Evolutionary conservation across 345 rosid genomes (phyloP).

Genomic region (Angophora floribunda): DNA sequence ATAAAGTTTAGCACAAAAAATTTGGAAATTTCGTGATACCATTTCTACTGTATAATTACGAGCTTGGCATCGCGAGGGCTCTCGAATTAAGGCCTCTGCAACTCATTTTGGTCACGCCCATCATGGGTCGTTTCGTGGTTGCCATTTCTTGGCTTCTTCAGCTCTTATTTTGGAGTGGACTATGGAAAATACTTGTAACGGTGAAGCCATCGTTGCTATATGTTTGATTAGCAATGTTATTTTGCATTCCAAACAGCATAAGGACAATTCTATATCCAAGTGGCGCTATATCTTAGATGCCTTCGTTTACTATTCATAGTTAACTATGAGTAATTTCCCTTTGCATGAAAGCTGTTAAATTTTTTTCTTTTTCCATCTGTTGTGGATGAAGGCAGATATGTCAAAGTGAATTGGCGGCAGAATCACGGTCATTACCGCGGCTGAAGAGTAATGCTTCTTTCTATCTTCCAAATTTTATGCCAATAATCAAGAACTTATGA

Average conservation of each 20-base stretch:
- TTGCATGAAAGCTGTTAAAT: slow-evolving; percentile 5
- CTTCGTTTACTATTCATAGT: neutral
- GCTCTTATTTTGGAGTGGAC: neutral
- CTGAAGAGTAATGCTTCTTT: slow-evolving; percentile 39
- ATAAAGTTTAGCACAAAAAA: neutral
- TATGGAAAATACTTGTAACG: neutral
- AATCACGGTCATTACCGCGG: slow-evolving; percentile 1
- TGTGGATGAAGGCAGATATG: slow-evolving; percentile 77
- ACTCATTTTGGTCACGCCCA: neutral
- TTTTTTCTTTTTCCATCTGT: slow-evolving; percentile 11
- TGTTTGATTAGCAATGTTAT: neutral
- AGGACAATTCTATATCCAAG: neutral
- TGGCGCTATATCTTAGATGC: neutral
- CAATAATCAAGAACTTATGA: neutral
- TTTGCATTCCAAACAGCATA: neutral
- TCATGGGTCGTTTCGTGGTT: neutral
- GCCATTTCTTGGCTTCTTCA: neutral
- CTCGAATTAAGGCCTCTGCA: neutral
- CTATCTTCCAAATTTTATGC: neutral
- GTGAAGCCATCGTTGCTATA: neutral
- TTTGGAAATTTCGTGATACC: neutral
- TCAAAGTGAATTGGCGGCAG: slow-evolving; percentile 25
- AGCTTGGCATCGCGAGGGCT: neutral
- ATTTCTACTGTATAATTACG: neutral
- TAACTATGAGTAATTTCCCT: neutral